Conservation (phyloP, 1,284 basidiomycete species). For the Porodaedalea pini region DNA sequence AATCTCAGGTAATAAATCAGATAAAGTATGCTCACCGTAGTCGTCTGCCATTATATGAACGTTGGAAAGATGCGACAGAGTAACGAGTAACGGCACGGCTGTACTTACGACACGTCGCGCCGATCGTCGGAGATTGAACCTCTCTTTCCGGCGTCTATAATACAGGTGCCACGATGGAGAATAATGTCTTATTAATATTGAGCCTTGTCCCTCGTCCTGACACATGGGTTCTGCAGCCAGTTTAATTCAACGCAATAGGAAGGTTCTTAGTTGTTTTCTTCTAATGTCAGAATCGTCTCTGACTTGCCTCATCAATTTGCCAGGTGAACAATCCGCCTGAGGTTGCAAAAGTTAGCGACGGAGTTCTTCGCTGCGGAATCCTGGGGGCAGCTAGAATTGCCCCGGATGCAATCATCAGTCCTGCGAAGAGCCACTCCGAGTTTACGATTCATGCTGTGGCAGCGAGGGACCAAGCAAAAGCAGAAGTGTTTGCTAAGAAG, state of each 20-base stretch:
- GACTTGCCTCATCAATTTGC: background rate
- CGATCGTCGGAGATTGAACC: background rate
- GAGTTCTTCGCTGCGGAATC: conserved; percentile 31
- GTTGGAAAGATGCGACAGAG: no score
- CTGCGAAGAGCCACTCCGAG: conserved; percentile 29
- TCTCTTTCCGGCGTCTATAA: background rate
- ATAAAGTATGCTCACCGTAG: conserved; percentile 20
- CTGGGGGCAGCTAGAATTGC: conserved; percentile 34
- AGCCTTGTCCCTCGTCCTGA: background rate
- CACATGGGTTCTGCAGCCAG: conserved; percentile 7
- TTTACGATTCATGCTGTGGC: conserved; percentile 30
- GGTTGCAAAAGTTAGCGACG: background rate
- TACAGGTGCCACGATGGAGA: background rate
- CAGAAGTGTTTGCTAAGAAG: conserved; percentile 29
- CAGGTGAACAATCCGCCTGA: conserved; percentile 9
- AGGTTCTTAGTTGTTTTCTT: background rate
- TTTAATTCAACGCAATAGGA: background rate
- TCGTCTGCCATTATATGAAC: conserved; percentile 23
- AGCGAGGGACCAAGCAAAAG: conserved; percentile 29
- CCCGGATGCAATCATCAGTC: conserved; percentile 29
- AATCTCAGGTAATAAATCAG: background rate
- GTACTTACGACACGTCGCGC: background rate
- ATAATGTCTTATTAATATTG: background rate
- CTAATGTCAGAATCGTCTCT: background rate
- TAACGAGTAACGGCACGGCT: no score